phyloP scores from a whole-genome alignment of 371 early-diverging fungal genomes.

The Rhizomucor miehei region DNA sequence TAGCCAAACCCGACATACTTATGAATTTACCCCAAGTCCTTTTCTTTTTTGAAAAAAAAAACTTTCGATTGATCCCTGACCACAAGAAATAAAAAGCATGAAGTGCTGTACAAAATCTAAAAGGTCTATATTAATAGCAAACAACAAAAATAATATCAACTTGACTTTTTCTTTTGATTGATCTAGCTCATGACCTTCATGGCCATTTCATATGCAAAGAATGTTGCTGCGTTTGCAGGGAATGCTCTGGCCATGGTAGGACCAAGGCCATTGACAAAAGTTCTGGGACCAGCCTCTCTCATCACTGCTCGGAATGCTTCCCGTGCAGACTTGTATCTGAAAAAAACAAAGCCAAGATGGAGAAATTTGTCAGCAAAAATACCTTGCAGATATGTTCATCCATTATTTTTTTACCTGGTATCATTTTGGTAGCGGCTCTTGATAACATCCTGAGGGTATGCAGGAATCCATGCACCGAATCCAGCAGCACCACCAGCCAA shows the following conservation, averaged over 20 bases:
- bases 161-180: too few relatives aligned
- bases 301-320: slow-evolving; percentile 47
- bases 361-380: too few relatives aligned
- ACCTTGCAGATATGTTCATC: too few relatives aligned
- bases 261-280: slow-evolving; percentile 78
- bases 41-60: too few relatives aligned
- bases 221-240: slow-evolving; percentile 90
- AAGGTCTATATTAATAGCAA: not conserved
- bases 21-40: too few relatives aligned
- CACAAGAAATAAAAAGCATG: too few relatives aligned
- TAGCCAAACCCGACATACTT: too few relatives aligned
- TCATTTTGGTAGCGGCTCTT: slow-evolving; percentile 79
- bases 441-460: slow-evolving; percentile 89
- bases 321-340: slow-evolving; percentile 24
- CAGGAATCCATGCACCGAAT: slow-evolving; percentile 81
- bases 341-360: too few relatives aligned
- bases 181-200: slow-evolving; percentile 47
- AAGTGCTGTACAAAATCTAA: too few relatives aligned
- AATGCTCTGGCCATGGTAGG: slow-evolving; percentile 88
- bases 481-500: slow-evolving; percentile 86
- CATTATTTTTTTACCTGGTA: slow-evolving; percentile 17
- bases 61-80: too few relatives aligned
- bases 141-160: too few relatives aligned
- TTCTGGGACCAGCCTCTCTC: slow-evolving; percentile 45
- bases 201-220: slow-evolving; percentile 77